Conservation (phyloP, 2,329 filamentous ascomycete genomes). For the Chaetomium olivaceum region DNA sequence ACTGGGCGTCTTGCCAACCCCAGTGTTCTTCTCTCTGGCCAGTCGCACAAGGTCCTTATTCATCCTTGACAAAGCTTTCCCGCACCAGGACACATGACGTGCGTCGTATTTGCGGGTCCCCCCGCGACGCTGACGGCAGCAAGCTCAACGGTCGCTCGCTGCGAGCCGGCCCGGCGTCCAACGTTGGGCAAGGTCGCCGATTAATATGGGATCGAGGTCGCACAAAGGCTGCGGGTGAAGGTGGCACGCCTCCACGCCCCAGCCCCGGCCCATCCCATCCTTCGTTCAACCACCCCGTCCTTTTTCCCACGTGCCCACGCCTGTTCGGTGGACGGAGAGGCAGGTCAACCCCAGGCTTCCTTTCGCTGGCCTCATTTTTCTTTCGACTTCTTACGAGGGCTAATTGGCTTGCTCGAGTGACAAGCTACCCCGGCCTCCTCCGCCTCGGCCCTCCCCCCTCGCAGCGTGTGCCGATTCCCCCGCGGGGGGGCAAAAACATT, state of each 20-base stretch:
- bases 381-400: not conserved
- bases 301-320: not conserved
- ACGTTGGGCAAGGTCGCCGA: constrained; percentile 23
- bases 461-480: not conserved
- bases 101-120: not conserved
- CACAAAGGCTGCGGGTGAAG: constrained; percentile 1
- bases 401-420: not conserved
- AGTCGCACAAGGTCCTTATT: constrained; percentile 1
- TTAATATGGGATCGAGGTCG: constrained; percentile 19
- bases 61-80: constrained; percentile 18
- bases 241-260: not conserved
- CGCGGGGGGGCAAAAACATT: not conserved
- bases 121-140: not conserved
- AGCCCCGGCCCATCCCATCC: not conserved
- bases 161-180: constrained; percentile 20
- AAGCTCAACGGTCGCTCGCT: constrained; percentile 8
- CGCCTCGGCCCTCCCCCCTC: not conserved
- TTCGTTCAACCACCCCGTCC: not conserved
- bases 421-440: not conserved
- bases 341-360: not conserved
- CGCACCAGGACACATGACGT: constrained; percentile 7
- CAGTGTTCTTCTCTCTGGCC: not conserved
- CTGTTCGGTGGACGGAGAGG: not conserved
- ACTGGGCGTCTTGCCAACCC: not conserved
- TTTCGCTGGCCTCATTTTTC: no score